Evolutionary conservation across 176 grass and related monocot genomes (phyloP).

Genomic region (Aechmea fasciata): DNA sequence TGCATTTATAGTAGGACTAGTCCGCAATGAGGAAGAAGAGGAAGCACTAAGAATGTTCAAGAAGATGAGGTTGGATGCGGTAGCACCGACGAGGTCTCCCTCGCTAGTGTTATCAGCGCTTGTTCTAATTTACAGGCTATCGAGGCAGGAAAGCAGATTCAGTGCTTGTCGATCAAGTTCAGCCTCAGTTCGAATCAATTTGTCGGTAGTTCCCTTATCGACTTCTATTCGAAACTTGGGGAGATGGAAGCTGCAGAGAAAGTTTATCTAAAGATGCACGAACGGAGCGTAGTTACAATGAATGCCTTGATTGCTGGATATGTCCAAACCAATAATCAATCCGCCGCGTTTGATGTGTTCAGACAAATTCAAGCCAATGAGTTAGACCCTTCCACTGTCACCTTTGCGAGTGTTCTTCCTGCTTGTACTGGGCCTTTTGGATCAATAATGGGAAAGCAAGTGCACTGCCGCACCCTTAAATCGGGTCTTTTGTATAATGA

Average conservation of each 20-base stretch:
- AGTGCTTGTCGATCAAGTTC: slow-evolving; percentile 39
- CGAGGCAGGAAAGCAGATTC: slow-evolving; percentile 59
- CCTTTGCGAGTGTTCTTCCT: slow-evolving; percentile 56
- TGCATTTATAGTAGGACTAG: slow-evolving; percentile 64
- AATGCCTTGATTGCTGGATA: slow-evolving; percentile 56
- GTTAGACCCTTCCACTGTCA: slow-evolving; percentile 39
- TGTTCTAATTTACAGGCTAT: slow-evolving; percentile 43
- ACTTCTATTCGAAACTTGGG: slow-evolving; percentile 52
- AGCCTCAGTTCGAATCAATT: slow-evolving; percentile 33
- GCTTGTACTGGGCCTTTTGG: slow-evolving; percentile 25
- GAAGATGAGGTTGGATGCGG: slow-evolving; percentile 25
- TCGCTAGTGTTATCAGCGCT: slow-evolving; percentile 44
- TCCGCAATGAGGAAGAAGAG: slow-evolving; percentile 33
- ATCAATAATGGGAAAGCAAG: slow-evolving; percentile 41
- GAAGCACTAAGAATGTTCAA: slow-evolving; percentile 40
- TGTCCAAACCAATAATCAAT: slow-evolving; percentile 45
- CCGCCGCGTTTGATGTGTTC: slow-evolving; percentile 39
- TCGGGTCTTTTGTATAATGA: slow-evolving; percentile 45
- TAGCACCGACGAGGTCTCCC: slow-evolving; percentile 48
- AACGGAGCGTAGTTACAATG: slow-evolving; percentile 37
- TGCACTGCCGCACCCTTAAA: slow-evolving; percentile 41
- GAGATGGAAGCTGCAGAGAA: slow-evolving; percentile 47
- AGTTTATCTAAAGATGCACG: slow-evolving; percentile 36
- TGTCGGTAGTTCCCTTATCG: slow-evolving; percentile 55
- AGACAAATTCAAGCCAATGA: slow-evolving; percentile 34